phyloP scores from a whole-genome alignment of 805 yeast genomes.

The Ogataea nitratoaversa region DNA sequence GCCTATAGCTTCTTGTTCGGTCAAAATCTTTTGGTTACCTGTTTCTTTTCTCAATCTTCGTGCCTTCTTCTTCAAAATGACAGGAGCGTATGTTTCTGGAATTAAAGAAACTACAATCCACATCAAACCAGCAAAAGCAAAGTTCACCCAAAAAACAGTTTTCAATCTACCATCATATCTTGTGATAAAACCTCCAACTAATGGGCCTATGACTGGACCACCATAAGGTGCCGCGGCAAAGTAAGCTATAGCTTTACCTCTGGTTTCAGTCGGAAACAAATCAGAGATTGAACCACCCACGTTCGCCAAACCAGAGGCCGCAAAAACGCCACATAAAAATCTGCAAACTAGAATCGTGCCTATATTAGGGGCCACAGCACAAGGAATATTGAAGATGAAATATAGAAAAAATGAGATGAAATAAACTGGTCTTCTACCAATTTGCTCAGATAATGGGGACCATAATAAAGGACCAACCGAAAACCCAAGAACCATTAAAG shows the following conservation, averaged over 20 bases:
- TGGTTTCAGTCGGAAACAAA: conserved; percentile 71
- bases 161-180: conserved; percentile 67
- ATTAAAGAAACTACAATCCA: conserved; percentile 60
- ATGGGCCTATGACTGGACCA: conserved; percentile 88
- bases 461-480: conserved; percentile 82
- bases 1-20: conserved; percentile 87
- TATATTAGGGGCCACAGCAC: conserved; percentile 79
- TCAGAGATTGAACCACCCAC: conserved; percentile 94
- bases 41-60: conserved; percentile 66
- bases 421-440: conserved; percentile 84
- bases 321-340: conserved; percentile 81
- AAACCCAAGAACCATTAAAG: conserved; percentile 87
- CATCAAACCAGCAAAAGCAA: conserved; percentile 87
- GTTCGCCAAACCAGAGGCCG: conserved; percentile 76
- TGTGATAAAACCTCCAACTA: conserved; percentile 81
- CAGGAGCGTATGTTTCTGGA: conserved; percentile 93
- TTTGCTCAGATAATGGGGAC: conserved; percentile 85
- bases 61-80: conserved; percentile 66
- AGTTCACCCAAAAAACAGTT: conserved; percentile 81
- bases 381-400: conserved; percentile 78
- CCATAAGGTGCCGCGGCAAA: conserved; percentile 91
- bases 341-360: conserved; percentile 79
- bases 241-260: conserved; percentile 88
- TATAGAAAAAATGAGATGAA: conserved; percentile 71
- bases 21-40: conserved; percentile 80